Evolutionary conservation across 345 rosid species (phyloP), one percentile per base, ranked within the genome.

Genomic region (Camelina neglecta): DNA sequence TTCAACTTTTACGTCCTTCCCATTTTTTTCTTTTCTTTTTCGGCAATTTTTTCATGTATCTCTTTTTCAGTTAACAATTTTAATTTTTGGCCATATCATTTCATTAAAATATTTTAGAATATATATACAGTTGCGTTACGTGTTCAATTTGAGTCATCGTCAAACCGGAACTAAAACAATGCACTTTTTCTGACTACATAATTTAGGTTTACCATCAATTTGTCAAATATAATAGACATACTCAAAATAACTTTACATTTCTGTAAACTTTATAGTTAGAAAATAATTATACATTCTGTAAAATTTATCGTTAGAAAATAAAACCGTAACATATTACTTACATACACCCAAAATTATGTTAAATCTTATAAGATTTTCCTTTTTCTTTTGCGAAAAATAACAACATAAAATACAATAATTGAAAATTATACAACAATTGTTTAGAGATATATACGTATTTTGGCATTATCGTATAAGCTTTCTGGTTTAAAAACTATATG

Each of bases 61-160:
- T 39, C 33, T 26, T 61, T 60, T 20, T 39, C 6, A 21, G n/a
- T n/a, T 44, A 29, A 36, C 2, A 68, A 29, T 33, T 7, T 1
- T 42, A 21, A 4, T 18, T 31, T 20, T 13, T 11, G 7, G n/a
- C 18, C 7, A 11, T n/a, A 8, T 12, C 11, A 29, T 16, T 15
- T 31, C 6, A 21, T 47, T 47, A 16, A 24, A 35, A 74, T 66
- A 74, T 15, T 56, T 48, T 10, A 5, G 8, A 35, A 42, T 60
- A 39, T 20, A 54, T 12, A 54, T 29, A 66, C 23, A 67, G 16
- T 68, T 56, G 23, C 66, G 78, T 74, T 20, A 60, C 79, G 74
- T 75, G 36, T 68, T 67, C 74, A 68, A 75, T 60, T 75, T 75
- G 79, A 49, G 11, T 4, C 36, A 26, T 3, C 58, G 48, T 74